These are phyloP conservation scores for Aspergillus diversus DNA, from an alignment of 495 filamentous ascomycete species.

Conservation along the genomic window DNA sequence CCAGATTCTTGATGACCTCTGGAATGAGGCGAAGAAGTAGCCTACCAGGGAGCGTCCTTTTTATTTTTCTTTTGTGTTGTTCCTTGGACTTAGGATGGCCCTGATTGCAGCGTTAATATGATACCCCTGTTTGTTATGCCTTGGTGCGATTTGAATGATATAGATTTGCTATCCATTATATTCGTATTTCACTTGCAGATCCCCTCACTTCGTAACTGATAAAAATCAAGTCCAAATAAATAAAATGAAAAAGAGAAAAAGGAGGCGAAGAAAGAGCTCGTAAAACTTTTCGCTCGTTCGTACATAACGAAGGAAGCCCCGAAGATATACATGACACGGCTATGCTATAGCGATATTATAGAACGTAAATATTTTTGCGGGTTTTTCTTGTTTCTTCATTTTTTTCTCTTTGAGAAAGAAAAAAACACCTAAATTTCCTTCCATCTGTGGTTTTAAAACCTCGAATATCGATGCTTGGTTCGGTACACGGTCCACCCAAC, in stretches of 20 bases:
- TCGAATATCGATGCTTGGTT: slow-evolving; percentile 69
- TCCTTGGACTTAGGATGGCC: neutral
- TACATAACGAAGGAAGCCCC: slow-evolving; percentile 17
- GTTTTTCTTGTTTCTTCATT: slow-evolving; percentile 2
- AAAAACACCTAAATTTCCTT: neutral
- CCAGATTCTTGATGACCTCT: slow-evolving; percentile 84
- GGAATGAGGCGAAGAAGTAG: slow-evolving; percentile 58
- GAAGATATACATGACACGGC: slow-evolving; percentile 25
- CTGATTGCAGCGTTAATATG: neutral
- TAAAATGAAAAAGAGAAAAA: neutral
- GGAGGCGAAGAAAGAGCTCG: neutral
- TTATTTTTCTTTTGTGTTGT: neutral
- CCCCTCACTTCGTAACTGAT: neutral
- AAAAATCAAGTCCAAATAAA: neutral
- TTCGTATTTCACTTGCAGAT: neutral
- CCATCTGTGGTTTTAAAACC: slow-evolving; percentile 61
- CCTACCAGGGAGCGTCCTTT: neutral
- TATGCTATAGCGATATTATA: slow-evolving; percentile 26
- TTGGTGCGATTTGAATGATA: neutral
- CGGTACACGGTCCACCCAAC: slow-evolving; percentile 84
- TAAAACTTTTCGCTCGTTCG: slow-evolving; percentile 22
- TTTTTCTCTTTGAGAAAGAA: slow-evolving; percentile 1
- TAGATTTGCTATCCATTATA: slow-evolving; percentile 3
- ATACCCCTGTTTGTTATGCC: neutral
- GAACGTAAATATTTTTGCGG: slow-evolving; percentile 4